These are phyloP conservation scores for Leccinum griseonigrum DNA, from an alignment of 1,284 basidiomycete species.

Conservation along the genomic window DNA sequence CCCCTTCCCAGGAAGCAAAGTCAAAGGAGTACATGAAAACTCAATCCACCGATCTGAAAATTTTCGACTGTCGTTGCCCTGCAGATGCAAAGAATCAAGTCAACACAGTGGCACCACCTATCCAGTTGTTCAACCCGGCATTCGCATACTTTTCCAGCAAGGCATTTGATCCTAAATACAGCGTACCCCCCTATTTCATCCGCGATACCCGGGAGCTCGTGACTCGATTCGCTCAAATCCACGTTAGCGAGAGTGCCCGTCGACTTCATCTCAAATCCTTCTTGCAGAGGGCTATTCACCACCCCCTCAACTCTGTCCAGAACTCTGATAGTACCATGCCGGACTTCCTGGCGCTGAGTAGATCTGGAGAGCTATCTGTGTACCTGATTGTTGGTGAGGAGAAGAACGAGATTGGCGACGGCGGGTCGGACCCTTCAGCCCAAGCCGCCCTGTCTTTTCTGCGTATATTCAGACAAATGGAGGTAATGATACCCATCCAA, in stretches of 20 bases:
- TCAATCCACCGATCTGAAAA: background rate
- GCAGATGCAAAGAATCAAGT: background rate
- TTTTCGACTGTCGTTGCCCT: constrained; percentile 5
- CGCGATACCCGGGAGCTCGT: background rate
- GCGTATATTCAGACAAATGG: background rate
- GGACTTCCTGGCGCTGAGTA: background rate
- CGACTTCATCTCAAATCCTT: background rate
- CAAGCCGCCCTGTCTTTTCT: constrained; percentile 15
- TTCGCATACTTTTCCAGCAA: constrained; percentile 21
- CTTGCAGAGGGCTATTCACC: background rate
- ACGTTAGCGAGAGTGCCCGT: background rate
- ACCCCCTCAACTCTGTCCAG: background rate
- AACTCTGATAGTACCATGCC: background rate
- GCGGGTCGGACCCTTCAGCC: constrained; percentile 14
- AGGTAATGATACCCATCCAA: constrained; percentile 4
- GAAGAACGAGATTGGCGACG: constrained; percentile 6
- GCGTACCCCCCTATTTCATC: background rate
- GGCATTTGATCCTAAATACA: constrained; percentile 7
- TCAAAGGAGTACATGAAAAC: background rate
- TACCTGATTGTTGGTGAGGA: constrained; percentile 10
- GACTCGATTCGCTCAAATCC: constrained; percentile 6
- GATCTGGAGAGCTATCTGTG: background rate
- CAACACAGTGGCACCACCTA: constrained; percentile 8
- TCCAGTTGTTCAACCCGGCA: constrained; percentile 14
- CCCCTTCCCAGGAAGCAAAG: constrained; percentile 7